Evolutionary conservation across 2,329 filamentous ascomycete genomes (phyloP), one percentile per base, ranked within the genome.

Genomic region (Colletotrichum tropicicola): DNA sequence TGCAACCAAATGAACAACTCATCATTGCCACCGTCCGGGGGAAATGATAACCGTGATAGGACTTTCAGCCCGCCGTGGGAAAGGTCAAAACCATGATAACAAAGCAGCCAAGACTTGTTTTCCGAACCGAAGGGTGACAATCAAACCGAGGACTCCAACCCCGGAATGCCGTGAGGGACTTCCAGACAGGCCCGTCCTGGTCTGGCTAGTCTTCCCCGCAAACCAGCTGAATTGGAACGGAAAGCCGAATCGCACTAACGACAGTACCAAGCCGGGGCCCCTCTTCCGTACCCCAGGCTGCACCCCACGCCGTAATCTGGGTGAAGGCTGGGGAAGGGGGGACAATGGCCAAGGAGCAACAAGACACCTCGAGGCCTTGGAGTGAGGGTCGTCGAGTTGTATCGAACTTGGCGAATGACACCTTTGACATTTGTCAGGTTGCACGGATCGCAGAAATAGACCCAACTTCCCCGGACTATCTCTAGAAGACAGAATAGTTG

Each of bases 191-290:
- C 25, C 3, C 12, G 19, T 25, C 58, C 58, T 25, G 32, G 58
- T 17, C 17, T 9, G 41, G 28, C n/a, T 56, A 41, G 23, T 19
- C 47, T 56, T 56, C 58, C 58, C 58, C 58, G 43, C 58, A 61
- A 43, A 27, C 35, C 23, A 53, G 35, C 52, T 32, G 6, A 27
- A 55, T 19, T 10, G 43, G 32, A 37, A 49, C 13, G 21, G 7
- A 12, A 15, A 15, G 17, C 51, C 58, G 51, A 56, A 27, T 30
- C 3, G 12, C 30, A 43, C 58, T 61, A 61, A 43, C 30, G 19
- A n/a, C 8, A 27, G 25, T 15, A 30, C 58, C 51, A 41, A 56
- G 45, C 30, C 58, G 58, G 51, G 58, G 58, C 58, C 58, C 58
- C 51, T 43, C 52, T 27, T 19, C 30, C 23, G 35, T 35, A 47